These are phyloP conservation scores for Rhizopogon rudus DNA, from an alignment of 768 basidiomycete genomes.

Conservation along the genomic window DNA sequence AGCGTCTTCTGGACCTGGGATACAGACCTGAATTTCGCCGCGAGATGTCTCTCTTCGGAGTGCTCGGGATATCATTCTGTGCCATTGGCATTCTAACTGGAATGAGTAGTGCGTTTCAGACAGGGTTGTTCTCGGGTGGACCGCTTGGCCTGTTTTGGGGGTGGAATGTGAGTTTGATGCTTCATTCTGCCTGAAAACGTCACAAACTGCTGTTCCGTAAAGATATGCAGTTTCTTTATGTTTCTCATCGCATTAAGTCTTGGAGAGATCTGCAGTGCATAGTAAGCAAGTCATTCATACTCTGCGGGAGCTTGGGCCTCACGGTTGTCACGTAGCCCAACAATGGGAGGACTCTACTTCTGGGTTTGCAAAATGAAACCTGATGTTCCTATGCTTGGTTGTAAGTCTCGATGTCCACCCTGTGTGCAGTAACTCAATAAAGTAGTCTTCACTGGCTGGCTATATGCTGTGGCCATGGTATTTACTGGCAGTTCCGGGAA, in stretches of 20 bases:
- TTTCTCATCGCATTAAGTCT: constrained; percentile 50
- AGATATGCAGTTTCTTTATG: constrained; percentile 58
- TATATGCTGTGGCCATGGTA: constrained; percentile 56
- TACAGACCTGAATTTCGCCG: constrained; percentile 52
- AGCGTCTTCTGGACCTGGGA: constrained; percentile 44
- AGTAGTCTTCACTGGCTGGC: constrained; percentile 50
- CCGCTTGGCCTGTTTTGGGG: constrained; percentile 58
- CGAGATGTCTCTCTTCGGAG: constrained; percentile 55
- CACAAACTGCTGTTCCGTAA: neutral
- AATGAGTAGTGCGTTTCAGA: constrained; percentile 57
- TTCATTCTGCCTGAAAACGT: neutral
- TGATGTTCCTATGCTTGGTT: constrained; percentile 46
- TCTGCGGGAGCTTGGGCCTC: neutral
- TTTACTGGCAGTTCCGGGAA: constrained; percentile 59
- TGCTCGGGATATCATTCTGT: constrained; percentile 55
- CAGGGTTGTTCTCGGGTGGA: constrained; percentile 53
- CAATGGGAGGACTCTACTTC: constrained; percentile 57
- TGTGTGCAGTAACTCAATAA: neutral
- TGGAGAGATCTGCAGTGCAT: constrained; percentile 56
- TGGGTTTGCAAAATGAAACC: constrained; percentile 63
- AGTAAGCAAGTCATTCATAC: constrained; percentile 29
- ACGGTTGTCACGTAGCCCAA: constrained; percentile 32
- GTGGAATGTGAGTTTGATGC: constrained; percentile 43
- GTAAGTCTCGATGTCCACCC: constrained; percentile 24
- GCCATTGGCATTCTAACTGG: constrained; percentile 58